A percentile compares a stretch with the other conserved stretches of the same genome.
Conservation (phyloP, 164 flowering plant genomes). For the Kalanchoe fedtschenkoi region DNA sequence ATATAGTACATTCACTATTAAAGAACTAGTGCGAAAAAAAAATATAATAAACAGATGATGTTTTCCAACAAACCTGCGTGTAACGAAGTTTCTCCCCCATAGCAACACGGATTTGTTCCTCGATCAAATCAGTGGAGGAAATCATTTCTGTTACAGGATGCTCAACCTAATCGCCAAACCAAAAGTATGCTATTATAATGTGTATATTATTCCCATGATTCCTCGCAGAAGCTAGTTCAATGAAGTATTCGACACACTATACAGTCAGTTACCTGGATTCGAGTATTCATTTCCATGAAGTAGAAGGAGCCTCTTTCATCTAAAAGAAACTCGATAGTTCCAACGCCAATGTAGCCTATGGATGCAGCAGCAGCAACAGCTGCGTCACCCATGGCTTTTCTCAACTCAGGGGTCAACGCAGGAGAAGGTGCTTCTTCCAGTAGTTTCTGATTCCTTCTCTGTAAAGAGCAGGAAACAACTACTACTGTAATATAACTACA, state of each 20-base stretch:
- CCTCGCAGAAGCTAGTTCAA: neutral
- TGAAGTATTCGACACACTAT: neutral
- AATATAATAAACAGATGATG: neutral
- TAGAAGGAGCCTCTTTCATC: slow-evolving; percentile 97
- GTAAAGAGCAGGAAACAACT: slow-evolving; percentile 13
- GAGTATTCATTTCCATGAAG: slow-evolving; percentile 99
- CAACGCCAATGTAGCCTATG: slow-evolving; percentile 96
- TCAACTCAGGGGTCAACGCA: slow-evolving; percentile 80
- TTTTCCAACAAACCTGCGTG: slow-evolving; percentile 48
- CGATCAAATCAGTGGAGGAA: slow-evolving; percentile 88
- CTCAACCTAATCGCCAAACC: slow-evolving; percentile 52
- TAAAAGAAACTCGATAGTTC: slow-evolving; percentile 88
- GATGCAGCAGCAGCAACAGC: slow-evolving; percentile 99
- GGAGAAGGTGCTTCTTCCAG: slow-evolving; percentile 99
- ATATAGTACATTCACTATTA: neutral
- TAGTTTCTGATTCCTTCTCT: slow-evolving; percentile 94
- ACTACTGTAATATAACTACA: neutral
- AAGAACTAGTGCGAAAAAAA: neutral
- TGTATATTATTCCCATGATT: neutral
- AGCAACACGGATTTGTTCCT: slow-evolving; percentile 95
- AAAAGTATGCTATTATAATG: neutral
- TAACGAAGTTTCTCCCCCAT: slow-evolving; percentile 81
- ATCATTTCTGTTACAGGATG: slow-evolving; percentile 99
- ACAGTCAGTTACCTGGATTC: slow-evolving; percentile 69
- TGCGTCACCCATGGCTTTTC: slow-evolving; percentile 99